Percentiles rank a stretch among this genome's conserved stretches.
Evolutionary conservation across 495 filamentous ascomycete genomes (phyloP).

Genomic region (Hapsidospora chrysogenum): DNA sequence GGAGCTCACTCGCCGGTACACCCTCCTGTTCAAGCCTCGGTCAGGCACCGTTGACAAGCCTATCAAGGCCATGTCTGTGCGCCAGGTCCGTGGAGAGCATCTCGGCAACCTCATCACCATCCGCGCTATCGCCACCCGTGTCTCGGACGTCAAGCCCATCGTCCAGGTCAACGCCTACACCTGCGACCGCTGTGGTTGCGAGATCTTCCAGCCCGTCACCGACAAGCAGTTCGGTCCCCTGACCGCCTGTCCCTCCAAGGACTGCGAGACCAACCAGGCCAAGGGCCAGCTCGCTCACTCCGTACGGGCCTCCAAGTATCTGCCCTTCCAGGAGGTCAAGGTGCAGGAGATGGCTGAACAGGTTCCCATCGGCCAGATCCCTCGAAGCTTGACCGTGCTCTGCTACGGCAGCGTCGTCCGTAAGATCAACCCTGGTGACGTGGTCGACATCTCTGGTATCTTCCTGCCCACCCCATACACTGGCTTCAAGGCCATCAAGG

Average conservation of each 20-base stretch:
- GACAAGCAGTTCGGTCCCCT: constrained; percentile 82
- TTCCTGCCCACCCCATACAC: constrained; percentile 97
- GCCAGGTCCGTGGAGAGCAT: constrained; percentile 82
- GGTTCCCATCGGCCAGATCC: constrained; percentile 94
- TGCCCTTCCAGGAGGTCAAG: constrained; percentile 97
- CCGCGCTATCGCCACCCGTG: constrained; percentile 83
- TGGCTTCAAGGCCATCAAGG: constrained; percentile 90
- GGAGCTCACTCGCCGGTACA: constrained; percentile 84
- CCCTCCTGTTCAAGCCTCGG: constrained; percentile 84
- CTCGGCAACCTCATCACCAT: constrained; percentile 87
- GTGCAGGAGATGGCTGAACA: constrained; percentile 98
- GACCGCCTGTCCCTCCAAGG: constrained; percentile 65
- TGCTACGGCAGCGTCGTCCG: constrained; percentile 76
- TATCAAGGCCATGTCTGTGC: constrained; percentile 79
- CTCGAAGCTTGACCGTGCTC: constrained; percentile 71
- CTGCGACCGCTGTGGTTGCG: constrained; percentile 88
- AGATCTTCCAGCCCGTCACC: constrained; percentile 93
- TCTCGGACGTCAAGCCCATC: constrained; percentile 96
- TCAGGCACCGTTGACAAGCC: constrained; percentile 51
- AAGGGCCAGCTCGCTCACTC: constrained; percentile 89
- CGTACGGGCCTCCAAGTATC: constrained; percentile 86
- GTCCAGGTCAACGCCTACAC: constrained; percentile 94
- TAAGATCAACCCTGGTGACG: constrained; percentile 80
- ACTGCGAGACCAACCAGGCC: constrained; percentile 78
- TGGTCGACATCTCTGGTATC: constrained; percentile 84